Conservation (phyloP, 345 rosid species). For the Populus deltoides region DNA sequence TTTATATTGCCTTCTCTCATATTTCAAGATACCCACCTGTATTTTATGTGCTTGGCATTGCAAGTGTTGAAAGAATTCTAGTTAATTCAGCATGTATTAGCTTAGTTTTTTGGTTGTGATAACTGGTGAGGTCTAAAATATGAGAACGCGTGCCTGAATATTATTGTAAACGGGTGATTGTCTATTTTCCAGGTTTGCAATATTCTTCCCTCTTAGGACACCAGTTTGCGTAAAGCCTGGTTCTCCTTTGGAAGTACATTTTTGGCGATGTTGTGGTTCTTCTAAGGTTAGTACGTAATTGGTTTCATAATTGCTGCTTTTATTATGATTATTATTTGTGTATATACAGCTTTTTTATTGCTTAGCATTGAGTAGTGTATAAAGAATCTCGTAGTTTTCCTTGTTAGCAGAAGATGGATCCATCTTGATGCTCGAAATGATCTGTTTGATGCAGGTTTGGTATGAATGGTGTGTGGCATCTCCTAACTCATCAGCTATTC, state of each 20-base stretch:
- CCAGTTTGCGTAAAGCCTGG: constrained; percentile 60
- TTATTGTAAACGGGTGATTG: neutral
- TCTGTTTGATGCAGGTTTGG: constrained; percentile 65
- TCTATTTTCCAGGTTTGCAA: constrained; percentile 65
- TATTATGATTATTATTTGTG: neutral
- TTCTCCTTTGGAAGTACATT: constrained; percentile 71
- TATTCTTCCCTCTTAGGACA: constrained; percentile 88
- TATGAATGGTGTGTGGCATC: constrained; percentile 89
- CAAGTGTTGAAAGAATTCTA: neutral
- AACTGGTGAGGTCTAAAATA: neutral
- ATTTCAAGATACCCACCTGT: neutral
- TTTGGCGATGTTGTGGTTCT: constrained; percentile 87
- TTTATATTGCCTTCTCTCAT: neutral
- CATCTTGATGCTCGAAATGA: neutral
- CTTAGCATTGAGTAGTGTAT: neutral
- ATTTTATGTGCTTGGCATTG: neutral
- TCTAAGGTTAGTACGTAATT: constrained; percentile 49
- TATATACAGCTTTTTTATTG: neutral
- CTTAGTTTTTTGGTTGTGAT: neutral
- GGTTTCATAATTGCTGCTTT: too few relatives aligned
- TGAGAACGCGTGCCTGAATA: too few relatives aligned
- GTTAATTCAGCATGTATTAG: neutral
- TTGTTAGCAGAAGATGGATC: neutral
- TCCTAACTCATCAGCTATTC: constrained; percentile 62
- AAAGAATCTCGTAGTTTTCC: neutral